Base-by-base conservation (phyloP, 176 grass and related monocot genomes). In the Rhynchospora breviuscula region DNA sequence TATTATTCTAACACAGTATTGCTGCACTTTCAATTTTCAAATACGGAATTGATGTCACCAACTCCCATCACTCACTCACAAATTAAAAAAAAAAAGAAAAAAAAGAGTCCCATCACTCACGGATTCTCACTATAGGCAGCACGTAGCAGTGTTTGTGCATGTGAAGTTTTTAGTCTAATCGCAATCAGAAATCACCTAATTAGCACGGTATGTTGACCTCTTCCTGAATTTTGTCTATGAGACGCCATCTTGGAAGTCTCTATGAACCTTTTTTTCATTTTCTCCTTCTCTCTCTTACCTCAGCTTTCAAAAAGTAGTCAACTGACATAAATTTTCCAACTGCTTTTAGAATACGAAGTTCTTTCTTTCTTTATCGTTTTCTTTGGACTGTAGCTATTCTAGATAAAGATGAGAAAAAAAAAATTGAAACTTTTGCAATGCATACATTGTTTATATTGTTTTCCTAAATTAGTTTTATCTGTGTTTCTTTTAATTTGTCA, bases 141-240 rank as follows among this genome's bases (percentile, higher is more conserved):
- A 67, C 11, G 17, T 5, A 45, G 7, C 14, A 75, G 4, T 49
- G 19, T 52, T 53, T 56, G 26, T 17, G 2, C 49, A 53, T 77
- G 73, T 77, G 73, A 77, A 54, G 56, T 1, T 76, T 12, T 56
- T 6, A 56, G 49, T 23, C 5, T 33, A 29, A 56, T 77, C 49
- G 21, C 51, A 53, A 77, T 77, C 73, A 77, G 35, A 31, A 53
- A 29, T 53, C 11, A 31, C 49, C 49, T 31, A 56, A 15, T 26
- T 31, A 17, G 23, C 73, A 77, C 73, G 73, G 49, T 49, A 77
- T 77, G 72, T 77, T 77, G 72, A 77, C 72, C 5, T 54, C 12
- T 77, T 56, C 12, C 69, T 12, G 2, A 48, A 23, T 48, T 22
- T 47, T 21, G 8, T 54, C 72, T n/a, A 3, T 17, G 0, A 76